Evolutionary conservation across 2,329 filamentous ascomycete species (phyloP), one percentile per base, ranked within the genome.

Genomic region (Parasarocladium wereldwijsianum): DNA sequence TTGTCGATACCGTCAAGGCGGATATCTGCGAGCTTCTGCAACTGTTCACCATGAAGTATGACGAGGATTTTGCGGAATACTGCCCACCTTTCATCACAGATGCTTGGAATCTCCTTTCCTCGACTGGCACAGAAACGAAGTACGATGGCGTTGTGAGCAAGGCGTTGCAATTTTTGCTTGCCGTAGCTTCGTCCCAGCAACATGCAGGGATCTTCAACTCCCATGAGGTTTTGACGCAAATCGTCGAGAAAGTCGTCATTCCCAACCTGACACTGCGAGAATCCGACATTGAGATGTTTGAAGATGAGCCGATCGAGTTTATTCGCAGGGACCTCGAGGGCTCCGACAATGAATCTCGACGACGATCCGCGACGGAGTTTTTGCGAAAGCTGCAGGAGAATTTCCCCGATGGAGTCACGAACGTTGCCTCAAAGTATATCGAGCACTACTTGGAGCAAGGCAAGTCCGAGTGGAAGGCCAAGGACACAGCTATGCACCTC

Each of bases 241-340:
- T 98, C 31, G 82, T 94, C 8, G 85, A 96, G 51, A 93, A 93
- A 57, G 90, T 96, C 34, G 82, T 98, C 33, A 58, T 98, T 39
- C 87, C 90, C 8, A 98, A 98, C 45, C 73, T 98, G 34, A 79
- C 80, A 11, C 61, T 98, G 36, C 75, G 92, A 40, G 90, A 94
- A 45, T 90, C 86, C 1, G 92, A 98, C 40, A 70, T 93, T 32
- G 90, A 98, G 51, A 68, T 93, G 40, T 96, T 98, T 43, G 90
- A 98, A 50, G 92, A 98, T 49, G 92, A 98, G 58, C 90, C 90
- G 0, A 98, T 98, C 40, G 90, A 98, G 53, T 98, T 93, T 49
- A 98, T 98, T 46, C 72, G 90, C 38, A 72, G 85, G 44, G 90
- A 98, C 52, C 63, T 98, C 27, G 90, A 98, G 52, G 90, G 90